These are phyloP conservation scores for Lentinula raphanica DNA, from an alignment of 768 basidiomycete species.

Conservation along the genomic window DNA sequence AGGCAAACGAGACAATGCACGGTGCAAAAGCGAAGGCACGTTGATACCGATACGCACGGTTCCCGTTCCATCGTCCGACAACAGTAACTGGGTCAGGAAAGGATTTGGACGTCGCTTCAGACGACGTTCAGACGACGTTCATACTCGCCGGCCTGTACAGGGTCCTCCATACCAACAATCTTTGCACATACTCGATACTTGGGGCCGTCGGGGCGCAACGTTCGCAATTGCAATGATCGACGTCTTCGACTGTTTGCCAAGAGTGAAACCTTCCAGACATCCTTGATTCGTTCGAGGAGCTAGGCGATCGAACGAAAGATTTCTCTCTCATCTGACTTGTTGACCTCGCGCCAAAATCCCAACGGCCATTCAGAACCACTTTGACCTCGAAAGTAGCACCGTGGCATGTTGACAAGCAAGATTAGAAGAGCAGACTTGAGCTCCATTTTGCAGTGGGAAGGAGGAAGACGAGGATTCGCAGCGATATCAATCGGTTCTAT, in stretches of 20 bases:
- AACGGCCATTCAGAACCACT: constrained; percentile 78
- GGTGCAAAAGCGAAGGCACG: constrained; percentile 80
- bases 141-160: constrained; percentile 81
- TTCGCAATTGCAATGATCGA: constrained; percentile 53
- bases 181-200: constrained; percentile 67
- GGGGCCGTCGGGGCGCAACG: constrained; percentile 82
- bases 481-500: constrained; percentile 53
- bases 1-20: constrained; percentile 78
- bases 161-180: constrained; percentile 72
- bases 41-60: constrained; percentile 84
- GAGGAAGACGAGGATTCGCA: constrained; percentile 56
- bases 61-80: constrained; percentile 58
- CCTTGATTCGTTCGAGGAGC: constrained; percentile 79
- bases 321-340: constrained; percentile 79
- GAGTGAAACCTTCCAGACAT: constrained; percentile 55
- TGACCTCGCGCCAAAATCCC: constrained; percentile 72
- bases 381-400: constrained; percentile 66
- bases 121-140: no score
- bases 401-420: constrained; percentile 71
- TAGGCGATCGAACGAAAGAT: constrained; percentile 81
- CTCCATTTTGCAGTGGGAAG: constrained; percentile 67
- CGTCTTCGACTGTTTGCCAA: constrained; percentile 60
- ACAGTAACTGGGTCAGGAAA: constrained; percentile 78
- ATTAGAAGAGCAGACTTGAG: constrained; percentile 60
- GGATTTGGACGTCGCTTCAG: constrained; percentile 83